phyloP scores from a whole-genome alignment of 2,329 filamentous ascomycete genomes.

The Cladorrhinum sp. region DNA sequence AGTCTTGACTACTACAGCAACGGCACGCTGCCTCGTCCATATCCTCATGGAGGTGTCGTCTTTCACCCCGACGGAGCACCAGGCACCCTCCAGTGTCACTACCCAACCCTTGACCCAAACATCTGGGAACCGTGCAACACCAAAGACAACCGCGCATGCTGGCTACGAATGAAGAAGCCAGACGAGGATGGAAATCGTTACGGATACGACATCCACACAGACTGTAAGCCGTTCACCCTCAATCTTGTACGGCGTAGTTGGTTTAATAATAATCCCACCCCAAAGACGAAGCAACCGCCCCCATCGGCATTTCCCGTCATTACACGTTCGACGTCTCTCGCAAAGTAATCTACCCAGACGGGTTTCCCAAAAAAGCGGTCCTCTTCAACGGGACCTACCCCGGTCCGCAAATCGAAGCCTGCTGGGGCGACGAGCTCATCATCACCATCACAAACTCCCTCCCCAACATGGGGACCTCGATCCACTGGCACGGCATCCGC shows the following conservation, averaged over 20 bases:
- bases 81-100: constrained; percentile 7
- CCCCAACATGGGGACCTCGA: constrained; percentile 29
- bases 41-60: neutral
- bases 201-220: constrained; percentile 10
- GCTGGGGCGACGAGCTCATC: constrained; percentile 31
- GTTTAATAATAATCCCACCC: no score
- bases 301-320: constrained; percentile 7
- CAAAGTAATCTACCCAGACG: constrained; percentile 2
- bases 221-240: constrained; percentile 6
- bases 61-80: constrained; percentile 11
- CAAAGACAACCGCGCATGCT: constrained; percentile 2
- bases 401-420: constrained; percentile 28
- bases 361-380: constrained; percentile 3
- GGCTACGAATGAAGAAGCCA: constrained; percentile 1
- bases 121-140: constrained; percentile 15
- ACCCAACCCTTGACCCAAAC: constrained; percentile 1
- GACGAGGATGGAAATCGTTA: neutral
- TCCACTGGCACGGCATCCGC: constrained; percentile 37
- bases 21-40: neutral
- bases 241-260: no score
- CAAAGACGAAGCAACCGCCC: constrained; percentile 11
- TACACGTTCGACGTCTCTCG: constrained; percentile 12
- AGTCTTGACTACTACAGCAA: neutral
- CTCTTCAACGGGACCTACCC: constrained; percentile 20
- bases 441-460: constrained; percentile 29